These are phyloP conservation scores for Ceratobasidium sp. DNA, from an alignment of 1,284 basidiomycete genomes.

Conservation along the genomic window DNA sequence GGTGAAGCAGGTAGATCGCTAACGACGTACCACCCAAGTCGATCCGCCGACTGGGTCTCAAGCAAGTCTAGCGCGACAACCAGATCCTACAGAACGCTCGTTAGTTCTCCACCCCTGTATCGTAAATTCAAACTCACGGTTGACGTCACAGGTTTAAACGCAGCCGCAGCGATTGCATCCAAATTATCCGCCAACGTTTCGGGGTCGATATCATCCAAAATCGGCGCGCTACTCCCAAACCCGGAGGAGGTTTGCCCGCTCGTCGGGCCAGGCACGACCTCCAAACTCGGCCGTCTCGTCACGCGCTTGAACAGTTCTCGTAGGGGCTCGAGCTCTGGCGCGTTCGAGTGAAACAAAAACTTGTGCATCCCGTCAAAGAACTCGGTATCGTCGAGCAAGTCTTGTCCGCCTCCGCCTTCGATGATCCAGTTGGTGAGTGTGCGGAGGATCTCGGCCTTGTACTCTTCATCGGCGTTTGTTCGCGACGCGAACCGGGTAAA, in stretches of 20 bases:
- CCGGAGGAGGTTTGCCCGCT: constrained; percentile 42
- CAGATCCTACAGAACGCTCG: constrained; percentile 63
- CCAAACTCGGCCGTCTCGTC: constrained; percentile 67
- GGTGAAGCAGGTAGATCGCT: constrained; percentile 53
- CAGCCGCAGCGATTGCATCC: constrained; percentile 76
- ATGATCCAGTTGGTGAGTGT: constrained; percentile 75
- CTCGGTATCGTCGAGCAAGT: constrained; percentile 73
- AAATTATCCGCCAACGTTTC: constrained; percentile 77
- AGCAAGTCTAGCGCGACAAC: constrained; percentile 77
- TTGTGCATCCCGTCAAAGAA: constrained; percentile 65
- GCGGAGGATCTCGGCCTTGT: constrained; percentile 69
- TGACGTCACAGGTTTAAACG: constrained; percentile 75
- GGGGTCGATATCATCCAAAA: constrained; percentile 71
- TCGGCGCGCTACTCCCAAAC: constrained; percentile 67
- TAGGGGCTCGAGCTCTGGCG: constrained; percentile 60
- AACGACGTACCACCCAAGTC: constrained; percentile 73
- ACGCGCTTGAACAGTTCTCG: constrained; percentile 64
- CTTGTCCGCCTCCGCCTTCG: constrained; percentile 75
- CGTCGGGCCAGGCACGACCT: constrained; percentile 33
- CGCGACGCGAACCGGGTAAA: constrained; percentile 10
- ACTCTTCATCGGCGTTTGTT: constrained; percentile 18
- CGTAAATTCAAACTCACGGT: constrained; percentile 62
- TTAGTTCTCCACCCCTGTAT: neutral
- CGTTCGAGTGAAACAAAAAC: constrained; percentile 62
- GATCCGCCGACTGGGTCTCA: constrained; percentile 79